Percentiles rank a stretch among this genome's conserved stretches.
These are phyloP conservation scores for Eragrostis nindensis DNA, from an alignment of 176 grass and related monocot species.

Conservation along the genomic window DNA sequence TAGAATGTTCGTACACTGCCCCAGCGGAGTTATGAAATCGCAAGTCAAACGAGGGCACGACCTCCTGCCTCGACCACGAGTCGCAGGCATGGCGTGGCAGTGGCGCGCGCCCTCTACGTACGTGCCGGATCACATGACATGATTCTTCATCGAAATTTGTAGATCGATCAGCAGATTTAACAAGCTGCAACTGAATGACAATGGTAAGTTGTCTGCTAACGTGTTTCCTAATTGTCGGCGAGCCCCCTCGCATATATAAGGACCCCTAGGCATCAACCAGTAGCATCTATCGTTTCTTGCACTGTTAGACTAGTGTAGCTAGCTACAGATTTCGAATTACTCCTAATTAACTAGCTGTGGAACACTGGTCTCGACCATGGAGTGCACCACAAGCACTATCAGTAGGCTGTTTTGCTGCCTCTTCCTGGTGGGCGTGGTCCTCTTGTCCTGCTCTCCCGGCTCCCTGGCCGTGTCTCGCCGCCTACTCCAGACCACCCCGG, in stretches of 20 bases:
- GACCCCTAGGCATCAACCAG: background rate
- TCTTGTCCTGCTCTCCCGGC: background rate
- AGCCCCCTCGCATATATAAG: background rate
- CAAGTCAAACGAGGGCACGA: conserved; percentile 45
- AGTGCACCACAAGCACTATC: conserved; percentile 39
- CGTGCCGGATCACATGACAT: conserved; percentile 45
- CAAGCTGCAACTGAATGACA: background rate
- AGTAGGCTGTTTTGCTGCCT: conserved; percentile 17
- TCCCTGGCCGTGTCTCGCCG: background rate
- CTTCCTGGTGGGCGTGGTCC: background rate
- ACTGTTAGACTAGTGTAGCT: background rate
- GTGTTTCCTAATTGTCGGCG: background rate
- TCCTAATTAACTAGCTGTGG: too few relatives aligned
- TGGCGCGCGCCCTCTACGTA: background rate
- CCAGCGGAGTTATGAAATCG: conserved; percentile 22
- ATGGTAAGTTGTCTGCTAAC: background rate
- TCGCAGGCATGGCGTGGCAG: background rate
- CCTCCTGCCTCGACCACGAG: background rate
- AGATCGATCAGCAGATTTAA: conserved; percentile 9
- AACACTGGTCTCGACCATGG: conserved; percentile 42
- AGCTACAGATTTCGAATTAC: background rate
- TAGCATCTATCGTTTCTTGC: conserved; percentile 18
- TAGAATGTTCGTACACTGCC: conserved; percentile 3
- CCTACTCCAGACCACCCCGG: conserved; percentile 39
- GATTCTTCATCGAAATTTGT: conserved; percentile 26